Percentiles rank a stretch among this genome's conserved stretches.
phyloP scores from a whole-genome alignment of 1,284 basidiomycete genomes.

The Mycena citricolor region DNA sequence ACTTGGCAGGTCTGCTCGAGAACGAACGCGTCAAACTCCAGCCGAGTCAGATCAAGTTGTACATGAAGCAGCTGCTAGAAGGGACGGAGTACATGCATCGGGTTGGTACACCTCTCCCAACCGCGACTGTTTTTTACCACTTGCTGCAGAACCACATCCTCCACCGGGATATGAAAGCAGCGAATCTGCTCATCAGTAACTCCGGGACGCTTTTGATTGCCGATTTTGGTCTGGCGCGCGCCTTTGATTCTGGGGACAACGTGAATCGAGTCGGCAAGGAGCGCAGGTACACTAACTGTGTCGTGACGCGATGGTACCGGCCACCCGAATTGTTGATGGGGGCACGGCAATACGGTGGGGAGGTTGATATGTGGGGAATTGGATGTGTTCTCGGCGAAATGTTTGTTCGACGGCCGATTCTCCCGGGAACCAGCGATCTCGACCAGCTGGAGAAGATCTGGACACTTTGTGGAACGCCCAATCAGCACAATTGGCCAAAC shows the following conservation, averaged over 20 bases:
- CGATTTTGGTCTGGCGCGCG: slow-evolving; percentile 94
- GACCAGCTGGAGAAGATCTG: slow-evolving; percentile 93
- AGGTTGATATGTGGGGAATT: slow-evolving; percentile 98
- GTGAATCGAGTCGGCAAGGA: slow-evolving; percentile 49
- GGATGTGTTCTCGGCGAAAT: slow-evolving; percentile 98
- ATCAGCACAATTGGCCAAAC: slow-evolving; percentile 81
- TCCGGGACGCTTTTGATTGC: slow-evolving; percentile 84
- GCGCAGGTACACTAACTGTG: slow-evolving; percentile 92
- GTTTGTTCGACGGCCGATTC: slow-evolving; percentile 86
- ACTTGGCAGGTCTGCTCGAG: slow-evolving; percentile 91
- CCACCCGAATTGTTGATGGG: slow-evolving; percentile 95
- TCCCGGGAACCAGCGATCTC: slow-evolving; percentile 85
- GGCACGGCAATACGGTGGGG: slow-evolving; percentile 85
- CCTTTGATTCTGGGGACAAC: slow-evolving; percentile 54
- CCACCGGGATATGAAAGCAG: slow-evolving; percentile 98
- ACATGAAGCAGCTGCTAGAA: slow-evolving; percentile 93
- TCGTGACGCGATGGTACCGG: slow-evolving; percentile 98
- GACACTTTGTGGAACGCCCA: slow-evolving; percentile 85
- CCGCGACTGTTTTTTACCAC: slow-evolving; percentile 9
- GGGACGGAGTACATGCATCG: slow-evolving; percentile 95
- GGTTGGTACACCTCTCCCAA: slow-evolving; percentile 42
- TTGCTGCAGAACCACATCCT: slow-evolving; percentile 82
- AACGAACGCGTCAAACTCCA: slow-evolving; percentile 83
- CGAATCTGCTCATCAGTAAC: slow-evolving; percentile 94
- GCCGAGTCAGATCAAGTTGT: slow-evolving; percentile 89